phyloP scores from a whole-genome alignment of 306 rosid species.

The Pterocarpus santalinus region DNA sequence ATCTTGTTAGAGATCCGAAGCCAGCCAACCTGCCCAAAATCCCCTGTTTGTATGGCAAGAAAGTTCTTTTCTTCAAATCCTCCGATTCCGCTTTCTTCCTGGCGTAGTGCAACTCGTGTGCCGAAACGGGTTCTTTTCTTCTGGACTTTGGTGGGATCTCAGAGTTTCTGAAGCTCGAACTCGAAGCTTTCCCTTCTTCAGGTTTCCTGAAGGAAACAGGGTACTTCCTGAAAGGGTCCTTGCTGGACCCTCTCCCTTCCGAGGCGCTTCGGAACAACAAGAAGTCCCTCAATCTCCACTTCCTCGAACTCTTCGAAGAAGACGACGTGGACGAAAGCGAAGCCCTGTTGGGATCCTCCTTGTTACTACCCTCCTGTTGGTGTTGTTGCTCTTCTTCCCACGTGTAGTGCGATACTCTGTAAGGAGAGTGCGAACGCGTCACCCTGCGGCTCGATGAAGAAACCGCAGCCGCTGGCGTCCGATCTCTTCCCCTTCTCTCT shows the following conservation, averaged over 20 bases:
- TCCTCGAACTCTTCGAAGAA: conserved; percentile 61
- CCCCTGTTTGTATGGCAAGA: conserved; percentile 90
- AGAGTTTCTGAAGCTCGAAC: conserved; percentile 52
- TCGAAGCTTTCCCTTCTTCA: conserved; percentile 52
- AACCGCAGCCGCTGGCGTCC: conserved; percentile 21
- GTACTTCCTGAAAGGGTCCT: conserved; percentile 72
- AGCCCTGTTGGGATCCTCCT: conserved; percentile 30
- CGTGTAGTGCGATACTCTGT: conserved; percentile 54
- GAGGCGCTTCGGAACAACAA: conserved; percentile 89
- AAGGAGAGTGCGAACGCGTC: conserved; percentile 77
- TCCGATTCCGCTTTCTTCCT: conserved; percentile 73
- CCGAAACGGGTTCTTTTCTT: conserved; percentile 63
- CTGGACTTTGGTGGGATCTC: conserved; percentile 33
- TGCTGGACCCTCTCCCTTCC: conserved; percentile 78
- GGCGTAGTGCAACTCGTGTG: conserved; percentile 79
- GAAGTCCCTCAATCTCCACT: conserved; percentile 84
- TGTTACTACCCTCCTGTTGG: conserved; percentile 41
- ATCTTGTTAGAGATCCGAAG: conserved; percentile 57
- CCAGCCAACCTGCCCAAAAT: conserved; percentile 81
- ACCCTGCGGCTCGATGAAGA: conserved; percentile 59
- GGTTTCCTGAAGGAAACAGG: conserved; percentile 49
- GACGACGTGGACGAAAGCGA: conserved; percentile 20
- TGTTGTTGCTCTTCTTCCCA: conserved; percentile 56
- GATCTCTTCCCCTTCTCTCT: conserved; percentile 70
- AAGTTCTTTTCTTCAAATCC: conserved; percentile 87